Conservation (phyloP, 768 basidiomycete genomes). For the Xerocomus potaroensis region DNA sequence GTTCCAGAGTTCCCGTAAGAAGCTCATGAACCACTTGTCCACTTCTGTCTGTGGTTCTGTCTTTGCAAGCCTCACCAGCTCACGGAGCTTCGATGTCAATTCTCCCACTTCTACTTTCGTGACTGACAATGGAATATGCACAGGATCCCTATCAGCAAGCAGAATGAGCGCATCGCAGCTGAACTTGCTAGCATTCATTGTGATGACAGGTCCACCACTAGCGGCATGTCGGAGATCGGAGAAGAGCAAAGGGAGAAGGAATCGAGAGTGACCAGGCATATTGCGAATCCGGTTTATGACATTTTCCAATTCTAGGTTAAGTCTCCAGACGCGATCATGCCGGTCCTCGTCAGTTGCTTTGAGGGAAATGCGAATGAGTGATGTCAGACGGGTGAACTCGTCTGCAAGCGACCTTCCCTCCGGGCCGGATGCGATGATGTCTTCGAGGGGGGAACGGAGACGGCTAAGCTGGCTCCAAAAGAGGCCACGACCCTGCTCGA, state of each 20-base stretch:
- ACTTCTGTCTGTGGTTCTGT: too few relatives aligned
- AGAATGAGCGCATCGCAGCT: background rate
- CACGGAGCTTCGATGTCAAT: too few relatives aligned
- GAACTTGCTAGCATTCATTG: background rate
- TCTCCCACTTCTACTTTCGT: too few relatives aligned
- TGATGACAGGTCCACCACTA: background rate
- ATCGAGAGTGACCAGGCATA: background rate
- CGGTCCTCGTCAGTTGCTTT: background rate
- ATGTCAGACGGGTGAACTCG: background rate
- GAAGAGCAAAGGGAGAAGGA: background rate
- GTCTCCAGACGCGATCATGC: background rate
- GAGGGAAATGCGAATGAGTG: background rate
- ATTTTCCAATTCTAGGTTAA: background rate
- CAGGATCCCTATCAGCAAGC: background rate
- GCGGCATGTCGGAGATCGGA: background rate
- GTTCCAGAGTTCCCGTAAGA: too few relatives aligned
- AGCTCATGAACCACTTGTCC: too few relatives aligned
- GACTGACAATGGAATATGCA: background rate
- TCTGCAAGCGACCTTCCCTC: background rate
- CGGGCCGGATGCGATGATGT: background rate
- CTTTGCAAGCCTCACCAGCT: too few relatives aligned
- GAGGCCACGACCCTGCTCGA: background rate
- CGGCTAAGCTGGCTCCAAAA: background rate
- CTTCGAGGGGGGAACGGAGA: background rate
- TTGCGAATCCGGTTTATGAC: background rate